Evolutionary conservation across 2,329 filamentous ascomycete genomes (phyloP), one percentile per base, ranked within the genome.

Genomic region (Botryotinia convoluta): DNA sequence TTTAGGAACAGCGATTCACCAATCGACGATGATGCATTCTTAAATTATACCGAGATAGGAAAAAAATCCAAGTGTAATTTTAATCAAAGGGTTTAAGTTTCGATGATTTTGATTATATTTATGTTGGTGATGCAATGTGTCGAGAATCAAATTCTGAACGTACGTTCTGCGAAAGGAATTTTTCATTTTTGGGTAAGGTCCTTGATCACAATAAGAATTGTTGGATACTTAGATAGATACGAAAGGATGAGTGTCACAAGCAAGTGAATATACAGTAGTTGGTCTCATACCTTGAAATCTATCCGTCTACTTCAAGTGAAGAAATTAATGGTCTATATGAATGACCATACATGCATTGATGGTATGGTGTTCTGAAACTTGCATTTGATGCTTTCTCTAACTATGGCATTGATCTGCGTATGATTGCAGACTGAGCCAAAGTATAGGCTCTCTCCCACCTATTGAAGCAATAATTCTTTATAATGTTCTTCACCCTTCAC

Each of bases 1-100:
- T 85, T 86, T n/a, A 22, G 59, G 35, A 16, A n/a, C 35, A 26
- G 32, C 20, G 22, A 16, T 16, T 39, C 18, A 61, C 59, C 22
- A n/a, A 22, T n/a, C 22, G 35, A 61, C 22, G 22, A 39, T 39
- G 35, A 62, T 62, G 0, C 14, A 39, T 62, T 62, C 14, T n/a
- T 14, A n/a, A 61, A 62, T 62, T 18, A n/a, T 62, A 35, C 22
- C 37, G 3, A 62, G 22, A 39, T n/a, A 14, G 14, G 4, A 39
- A 62, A 18, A 18, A 16, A n/a, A n/a, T n/a, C 6, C 22, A 62
- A 18, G 2, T n/a, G 3, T n/a, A 62, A n/a, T n/a, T 62, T 39
- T 22, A 37, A 60, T 37, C 32, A 37, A 14, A 37, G 6, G 9
- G 26, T 14, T 22, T 22, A 22, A 60, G 0, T 16, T n/a, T 16